These are phyloP conservation scores for Nitzschia inconspicua DNA, from an alignment of 108 stramenopile genomes.

Conservation along the genomic window DNA sequence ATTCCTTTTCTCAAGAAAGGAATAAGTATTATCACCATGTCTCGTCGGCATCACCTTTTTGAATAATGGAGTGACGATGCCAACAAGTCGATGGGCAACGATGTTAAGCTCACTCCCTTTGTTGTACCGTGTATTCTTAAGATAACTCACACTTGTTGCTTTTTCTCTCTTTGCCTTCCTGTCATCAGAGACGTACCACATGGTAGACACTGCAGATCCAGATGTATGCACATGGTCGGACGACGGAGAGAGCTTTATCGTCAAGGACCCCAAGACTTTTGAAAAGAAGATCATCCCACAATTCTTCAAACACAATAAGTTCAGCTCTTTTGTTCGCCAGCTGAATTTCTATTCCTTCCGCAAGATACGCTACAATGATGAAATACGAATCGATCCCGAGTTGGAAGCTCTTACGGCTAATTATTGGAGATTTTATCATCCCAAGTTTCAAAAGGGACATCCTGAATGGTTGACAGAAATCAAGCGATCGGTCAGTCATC, in stretches of 20 bases:
- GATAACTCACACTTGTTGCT: background rate
- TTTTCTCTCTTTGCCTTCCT: background rate
- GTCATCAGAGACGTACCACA: constrained; percentile 75
- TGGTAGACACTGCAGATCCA: constrained; percentile 79
- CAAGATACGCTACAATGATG: constrained; percentile 72
- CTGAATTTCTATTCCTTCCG: constrained; percentile 92
- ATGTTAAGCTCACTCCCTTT: background rate
- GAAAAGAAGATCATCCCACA: constrained; percentile 83
- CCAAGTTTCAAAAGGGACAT: constrained; percentile 65
- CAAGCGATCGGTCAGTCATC: constrained; percentile 43
- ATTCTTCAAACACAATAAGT: constrained; percentile 96
- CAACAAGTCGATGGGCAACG: too few species aligned
- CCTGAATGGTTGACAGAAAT: constrained; percentile 76
- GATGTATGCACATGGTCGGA: constrained; percentile 69
- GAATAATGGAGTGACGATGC: too few species aligned
- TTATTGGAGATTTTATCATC: constrained; percentile 82
- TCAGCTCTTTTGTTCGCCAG: constrained; percentile 77
- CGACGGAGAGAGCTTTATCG: constrained; percentile 79
- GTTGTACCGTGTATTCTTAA: background rate
- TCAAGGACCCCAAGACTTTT: constrained; percentile 67
- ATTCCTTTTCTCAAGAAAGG: too few species aligned
- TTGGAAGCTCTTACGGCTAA: constrained; percentile 69
- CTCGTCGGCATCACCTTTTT: too few species aligned
- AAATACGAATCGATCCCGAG: constrained; percentile 63
- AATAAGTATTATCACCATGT: too few species aligned